A percentile compares a stretch with the other conserved stretches of the same genome.
Conservation (phyloP, 1,139 yeast genomes). For the Ogataea hybrid region DNA sequence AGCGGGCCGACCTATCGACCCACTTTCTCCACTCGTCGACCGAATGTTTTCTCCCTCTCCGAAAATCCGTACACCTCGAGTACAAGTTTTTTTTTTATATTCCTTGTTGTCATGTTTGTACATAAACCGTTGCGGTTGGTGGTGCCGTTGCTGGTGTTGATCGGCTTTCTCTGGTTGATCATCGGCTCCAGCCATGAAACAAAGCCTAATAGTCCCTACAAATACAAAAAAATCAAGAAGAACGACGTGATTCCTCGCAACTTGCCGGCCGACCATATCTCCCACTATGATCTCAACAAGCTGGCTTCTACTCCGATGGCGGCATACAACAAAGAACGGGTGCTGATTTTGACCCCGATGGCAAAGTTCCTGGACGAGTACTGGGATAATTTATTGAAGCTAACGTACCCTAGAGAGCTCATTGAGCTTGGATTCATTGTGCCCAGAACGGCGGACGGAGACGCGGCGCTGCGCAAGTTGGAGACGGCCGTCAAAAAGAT, state of each 20-base stretch:
- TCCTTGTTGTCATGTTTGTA: constrained; percentile 9
- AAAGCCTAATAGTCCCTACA: constrained; percentile 40
- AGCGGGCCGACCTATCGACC: not conserved
- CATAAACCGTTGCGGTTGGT: constrained; percentile 45
- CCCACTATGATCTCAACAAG: constrained; percentile 80
- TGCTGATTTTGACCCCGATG: constrained; percentile 75
- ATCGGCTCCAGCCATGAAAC: constrained; percentile 32
- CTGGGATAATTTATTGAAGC: constrained; percentile 76
- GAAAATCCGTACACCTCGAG: not conserved
- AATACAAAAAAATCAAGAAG: constrained; percentile 45
- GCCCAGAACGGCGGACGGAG: constrained; percentile 81
- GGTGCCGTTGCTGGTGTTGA: constrained; percentile 44
- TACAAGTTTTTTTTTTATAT: not conserved
- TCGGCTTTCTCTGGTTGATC: constrained; percentile 43
- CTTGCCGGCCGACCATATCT: constrained; percentile 74
- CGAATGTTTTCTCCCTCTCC: not conserved
- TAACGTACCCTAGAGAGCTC: constrained; percentile 80
- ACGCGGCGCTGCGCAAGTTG: constrained; percentile 63
- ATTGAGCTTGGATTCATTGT: constrained; percentile 88
- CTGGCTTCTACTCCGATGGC: constrained; percentile 70
- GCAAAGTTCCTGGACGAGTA: constrained; percentile 79
- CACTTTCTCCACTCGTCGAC: not conserved
- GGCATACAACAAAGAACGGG: constrained; percentile 71
- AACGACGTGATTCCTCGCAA: constrained; percentile 54
- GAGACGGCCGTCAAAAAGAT: constrained; percentile 72